These are phyloP conservation scores for Penicillium flavigenum DNA, from an alignment of 495 filamentous ascomycete genomes.

Conservation along the genomic window DNA sequence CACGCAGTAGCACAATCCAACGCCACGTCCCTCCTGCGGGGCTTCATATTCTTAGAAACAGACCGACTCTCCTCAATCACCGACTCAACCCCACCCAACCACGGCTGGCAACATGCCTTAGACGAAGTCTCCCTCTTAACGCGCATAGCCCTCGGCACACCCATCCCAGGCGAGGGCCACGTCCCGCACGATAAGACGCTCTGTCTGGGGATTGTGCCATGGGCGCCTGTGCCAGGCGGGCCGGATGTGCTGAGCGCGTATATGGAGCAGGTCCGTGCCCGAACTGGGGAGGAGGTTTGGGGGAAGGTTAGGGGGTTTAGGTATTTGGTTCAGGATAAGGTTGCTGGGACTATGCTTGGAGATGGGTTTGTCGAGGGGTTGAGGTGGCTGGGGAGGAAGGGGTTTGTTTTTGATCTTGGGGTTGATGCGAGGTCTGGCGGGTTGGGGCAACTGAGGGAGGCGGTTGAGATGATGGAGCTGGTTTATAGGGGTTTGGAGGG, in stretches of 20 bases:
- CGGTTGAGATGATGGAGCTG: constrained; percentile 67
- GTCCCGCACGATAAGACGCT: constrained; percentile 44
- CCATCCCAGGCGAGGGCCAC: constrained; percentile 61
- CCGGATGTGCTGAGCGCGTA: constrained; percentile 48
- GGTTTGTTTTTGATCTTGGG: constrained; percentile 75
- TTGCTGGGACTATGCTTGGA: constrained; percentile 57
- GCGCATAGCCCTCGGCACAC: constrained; percentile 60
- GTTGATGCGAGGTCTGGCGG: constrained; percentile 72
- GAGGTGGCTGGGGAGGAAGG: constrained; percentile 60
- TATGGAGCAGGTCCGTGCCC: constrained; percentile 42
- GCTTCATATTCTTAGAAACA: constrained; percentile 79
- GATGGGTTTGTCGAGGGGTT: constrained; percentile 66
- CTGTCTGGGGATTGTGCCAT: constrained; percentile 70
- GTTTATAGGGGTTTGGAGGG: constrained; percentile 60
- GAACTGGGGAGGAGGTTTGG: constrained; percentile 43
- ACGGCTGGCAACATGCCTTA: constrained; percentile 59
- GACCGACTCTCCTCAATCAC: constrained; percentile 59
- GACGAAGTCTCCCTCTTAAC: constrained; percentile 66
- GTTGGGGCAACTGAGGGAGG: constrained; percentile 67
- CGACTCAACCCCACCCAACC: background rate
- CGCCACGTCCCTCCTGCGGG: constrained; percentile 41
- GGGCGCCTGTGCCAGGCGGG: constrained; percentile 74
- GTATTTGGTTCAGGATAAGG: constrained; percentile 78
- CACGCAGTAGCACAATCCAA: constrained; percentile 9
- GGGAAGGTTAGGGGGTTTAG: constrained; percentile 68